These are phyloP conservation scores for Acacia confusa DNA, from an alignment of 306 rosid genomes.

Conservation along the genomic window DNA sequence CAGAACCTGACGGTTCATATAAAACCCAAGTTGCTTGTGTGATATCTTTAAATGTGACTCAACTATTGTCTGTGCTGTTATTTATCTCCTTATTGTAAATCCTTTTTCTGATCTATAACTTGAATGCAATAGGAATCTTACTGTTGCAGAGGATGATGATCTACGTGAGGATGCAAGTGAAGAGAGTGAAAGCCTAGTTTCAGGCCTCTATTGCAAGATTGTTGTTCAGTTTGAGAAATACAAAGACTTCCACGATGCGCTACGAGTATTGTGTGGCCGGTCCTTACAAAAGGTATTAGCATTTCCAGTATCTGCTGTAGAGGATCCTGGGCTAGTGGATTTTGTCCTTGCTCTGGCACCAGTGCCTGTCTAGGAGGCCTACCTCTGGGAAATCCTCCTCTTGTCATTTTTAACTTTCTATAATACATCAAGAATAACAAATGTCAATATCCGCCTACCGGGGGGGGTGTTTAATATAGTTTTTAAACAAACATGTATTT, in stretches of 20 bases:
- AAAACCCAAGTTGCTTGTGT: background rate
- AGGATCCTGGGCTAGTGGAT: too few species aligned
- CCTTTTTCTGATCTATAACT: constrained; percentile 30
- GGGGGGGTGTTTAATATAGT: too few species aligned
- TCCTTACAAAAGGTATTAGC: constrained; percentile 80
- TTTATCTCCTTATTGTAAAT: constrained; percentile 29
- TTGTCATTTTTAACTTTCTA: too few species aligned
- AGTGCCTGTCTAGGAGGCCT: too few species aligned
- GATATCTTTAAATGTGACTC: constrained; percentile 1
- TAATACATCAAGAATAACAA: too few species aligned
- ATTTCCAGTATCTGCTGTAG: too few species aligned
- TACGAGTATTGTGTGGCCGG: constrained; percentile 76
- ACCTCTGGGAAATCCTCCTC: too few species aligned
- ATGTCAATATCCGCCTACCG: too few species aligned
- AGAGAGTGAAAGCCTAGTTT: constrained; percentile 60
- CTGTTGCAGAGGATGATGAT: constrained; percentile 83
- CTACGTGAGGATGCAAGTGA: constrained; percentile 62
- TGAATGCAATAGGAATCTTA: constrained; percentile 61
- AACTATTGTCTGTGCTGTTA: background rate
- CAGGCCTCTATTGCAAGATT: constrained; percentile 88
- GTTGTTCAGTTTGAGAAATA: constrained; percentile 86
- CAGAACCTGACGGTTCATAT: background rate
- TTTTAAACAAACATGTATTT: too few species aligned
- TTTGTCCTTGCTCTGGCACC: too few species aligned
- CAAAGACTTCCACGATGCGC: constrained; percentile 71